A percentile compares a stretch with the other conserved stretches of the same genome.
These are phyloP conservation scores for Calamus simplicifolius DNA, from an alignment of 176 grass and related monocot species.

Conservation along the genomic window DNA sequence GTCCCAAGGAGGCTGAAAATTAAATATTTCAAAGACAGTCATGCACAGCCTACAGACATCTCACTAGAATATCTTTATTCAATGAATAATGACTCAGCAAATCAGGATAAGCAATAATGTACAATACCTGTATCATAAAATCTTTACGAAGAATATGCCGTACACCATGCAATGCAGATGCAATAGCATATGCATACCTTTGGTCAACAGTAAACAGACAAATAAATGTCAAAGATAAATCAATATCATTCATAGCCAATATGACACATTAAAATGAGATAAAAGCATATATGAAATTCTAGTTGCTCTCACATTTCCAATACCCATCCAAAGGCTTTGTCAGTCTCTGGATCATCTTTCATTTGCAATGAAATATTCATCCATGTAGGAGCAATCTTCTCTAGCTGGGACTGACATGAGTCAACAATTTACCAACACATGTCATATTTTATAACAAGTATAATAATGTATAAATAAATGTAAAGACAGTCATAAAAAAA, in stretches of 20 bases:
- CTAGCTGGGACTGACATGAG: too few species aligned
- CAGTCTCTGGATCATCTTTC: constrained; percentile 73
- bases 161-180: constrained; percentile 91
- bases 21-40: background rate
- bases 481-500: too few species aligned
- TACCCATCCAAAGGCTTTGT: constrained; percentile 96
- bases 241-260: background rate
- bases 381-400: constrained; percentile 88
- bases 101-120: too few species aligned
- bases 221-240: background rate
- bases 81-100: too few species aligned
- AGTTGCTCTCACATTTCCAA: constrained; percentile 54
- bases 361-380: constrained; percentile 92
- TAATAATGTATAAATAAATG: too few species aligned
- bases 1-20: constrained; percentile 86
- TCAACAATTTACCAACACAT: too few species aligned
- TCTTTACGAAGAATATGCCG: constrained; percentile 71
- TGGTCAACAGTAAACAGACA: background rate
- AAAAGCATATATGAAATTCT: constrained; percentile 6
- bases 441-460: too few species aligned
- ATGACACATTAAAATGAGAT: background rate
- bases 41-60: background rate
- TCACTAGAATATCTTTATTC: too few species aligned
- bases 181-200: constrained; percentile 91
- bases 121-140: constrained; percentile 88